Evolutionary conservation across 257 asterid species (phyloP).

Genomic region (Plectranthus barbatus): DNA sequence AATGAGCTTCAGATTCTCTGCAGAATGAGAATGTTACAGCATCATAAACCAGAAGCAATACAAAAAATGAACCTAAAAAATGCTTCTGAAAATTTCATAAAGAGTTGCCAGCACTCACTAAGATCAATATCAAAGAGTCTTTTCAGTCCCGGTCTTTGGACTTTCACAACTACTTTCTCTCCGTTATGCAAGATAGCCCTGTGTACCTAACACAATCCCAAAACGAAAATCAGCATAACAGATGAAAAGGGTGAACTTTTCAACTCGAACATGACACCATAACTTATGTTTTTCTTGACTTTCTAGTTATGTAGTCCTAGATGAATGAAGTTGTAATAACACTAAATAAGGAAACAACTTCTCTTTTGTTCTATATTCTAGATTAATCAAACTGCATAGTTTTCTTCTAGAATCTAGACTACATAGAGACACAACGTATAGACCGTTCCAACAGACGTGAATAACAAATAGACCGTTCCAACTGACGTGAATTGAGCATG

Average conservation of each 20-base stretch:
- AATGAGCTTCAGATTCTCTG: slow-evolving; percentile 79
- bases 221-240: slow-evolving; percentile 24
- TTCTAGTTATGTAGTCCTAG: not conserved
- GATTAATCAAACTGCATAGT: not conserved
- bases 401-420: not conserved
- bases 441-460: not conserved
- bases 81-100: not conserved
- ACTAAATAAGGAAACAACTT: not conserved
- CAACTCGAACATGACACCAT: not conserved
- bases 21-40: slow-evolving; percentile 12
- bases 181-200: slow-evolving; percentile 90
- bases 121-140: slow-evolving; percentile 90
- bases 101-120: slow-evolving; percentile 35
- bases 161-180: slow-evolving; percentile 84
- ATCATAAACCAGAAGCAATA: not conserved
- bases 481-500: not conserved
- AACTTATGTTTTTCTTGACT: not conserved
- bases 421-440: not conserved
- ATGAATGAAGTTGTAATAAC: not conserved
- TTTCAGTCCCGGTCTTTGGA: slow-evolving; percentile 91
- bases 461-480: not conserved
- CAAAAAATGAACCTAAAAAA: too few relatives aligned
- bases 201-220: slow-evolving; percentile 56
- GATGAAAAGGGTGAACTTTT: not conserved
- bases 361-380: too few relatives aligned